Evolutionary conservation across 2,329 filamentous ascomycete genomes (phyloP).

Genomic region (Magnaporthales sp.): DNA sequence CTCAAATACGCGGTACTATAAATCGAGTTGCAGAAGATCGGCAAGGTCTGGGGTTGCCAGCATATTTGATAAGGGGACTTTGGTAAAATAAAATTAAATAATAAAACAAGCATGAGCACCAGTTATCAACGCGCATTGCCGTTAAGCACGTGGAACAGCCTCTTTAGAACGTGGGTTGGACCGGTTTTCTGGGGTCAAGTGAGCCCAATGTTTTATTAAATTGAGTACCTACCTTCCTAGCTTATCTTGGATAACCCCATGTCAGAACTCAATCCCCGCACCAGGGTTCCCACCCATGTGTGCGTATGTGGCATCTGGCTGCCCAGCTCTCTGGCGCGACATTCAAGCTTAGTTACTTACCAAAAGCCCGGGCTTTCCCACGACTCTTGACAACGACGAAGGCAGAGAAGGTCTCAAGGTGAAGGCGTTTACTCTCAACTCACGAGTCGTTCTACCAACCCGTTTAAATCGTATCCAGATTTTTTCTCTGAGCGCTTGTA

Average conservation of each 20-base stretch:
- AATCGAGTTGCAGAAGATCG: background rate
- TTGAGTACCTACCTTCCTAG: background rate
- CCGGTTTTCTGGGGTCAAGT: background rate
- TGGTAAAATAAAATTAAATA: background rate
- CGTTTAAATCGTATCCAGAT: background rate
- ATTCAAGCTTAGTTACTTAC: no score
- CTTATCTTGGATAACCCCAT: background rate
- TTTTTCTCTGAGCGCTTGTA: background rate
- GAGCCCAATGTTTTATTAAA: background rate
- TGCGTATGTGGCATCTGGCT: no score
- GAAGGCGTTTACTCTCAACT: no score
- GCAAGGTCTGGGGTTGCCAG: background rate
- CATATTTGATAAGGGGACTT: background rate
- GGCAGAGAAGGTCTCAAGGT: no score
- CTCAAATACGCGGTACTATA: background rate
- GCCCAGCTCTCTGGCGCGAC: no score
- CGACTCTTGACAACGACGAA: no score
- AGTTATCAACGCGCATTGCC: background rate
- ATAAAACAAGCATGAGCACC: background rate
- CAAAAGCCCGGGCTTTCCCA: background rate
- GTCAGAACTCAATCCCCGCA: background rate
- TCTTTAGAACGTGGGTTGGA: background rate
- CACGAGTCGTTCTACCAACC: background rate
- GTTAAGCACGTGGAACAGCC: background rate
- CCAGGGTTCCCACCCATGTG: background rate